Evolutionary conservation across 352 stramenopile genomes (phyloP).

Genomic region (Pythium rishiriense): DNA sequence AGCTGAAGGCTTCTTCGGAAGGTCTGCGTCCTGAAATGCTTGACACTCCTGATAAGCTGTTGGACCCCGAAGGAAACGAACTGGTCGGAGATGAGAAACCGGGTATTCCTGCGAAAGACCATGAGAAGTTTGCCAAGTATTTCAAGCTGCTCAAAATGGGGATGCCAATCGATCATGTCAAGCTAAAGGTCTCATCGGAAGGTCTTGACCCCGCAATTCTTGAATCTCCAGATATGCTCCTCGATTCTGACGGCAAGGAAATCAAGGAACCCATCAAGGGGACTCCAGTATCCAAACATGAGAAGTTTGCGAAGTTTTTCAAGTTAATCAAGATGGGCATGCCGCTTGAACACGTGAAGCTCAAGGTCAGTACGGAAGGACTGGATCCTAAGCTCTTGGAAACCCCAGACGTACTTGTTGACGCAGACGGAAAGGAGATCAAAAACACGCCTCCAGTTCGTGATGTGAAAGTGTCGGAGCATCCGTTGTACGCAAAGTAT

Average conservation of each 20-base stretch:
- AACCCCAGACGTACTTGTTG: constrained; percentile 44
- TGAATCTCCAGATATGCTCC: constrained; percentile 47
- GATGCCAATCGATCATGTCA: constrained; percentile 82
- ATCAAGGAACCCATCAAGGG: constrained; percentile 32
- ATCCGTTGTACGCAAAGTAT: constrained; percentile 92
- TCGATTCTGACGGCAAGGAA: constrained; percentile 30
- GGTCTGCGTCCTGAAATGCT: constrained; percentile 53
- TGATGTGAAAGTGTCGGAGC: constrained; percentile 62
- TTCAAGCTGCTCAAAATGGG: constrained; percentile 93
- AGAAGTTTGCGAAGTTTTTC: constrained; percentile 91
- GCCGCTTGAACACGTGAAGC: constrained; percentile 85
- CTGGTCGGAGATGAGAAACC: constrained; percentile 18
- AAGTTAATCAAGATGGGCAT: constrained; percentile 91
- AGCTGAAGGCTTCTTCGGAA: constrained; percentile 64
- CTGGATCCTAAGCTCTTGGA: constrained; percentile 60
- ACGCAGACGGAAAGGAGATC: constrained; percentile 29
- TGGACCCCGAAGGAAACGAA: constrained; percentile 53
- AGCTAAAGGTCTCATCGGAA: constrained; percentile 87
- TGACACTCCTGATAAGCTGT: constrained; percentile 50
- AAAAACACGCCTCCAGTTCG: constrained; percentile 27
- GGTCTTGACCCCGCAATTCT: constrained; percentile 55
- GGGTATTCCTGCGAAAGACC: constrained; percentile 72
- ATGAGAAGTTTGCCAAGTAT: constrained; percentile 88
- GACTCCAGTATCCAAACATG: constrained; percentile 72
- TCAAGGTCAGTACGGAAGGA: constrained; percentile 79